Evolutionary conservation across 2,329 filamentous ascomycete genomes (phyloP), one percentile per base, ranked within the genome.

Genomic region (Calonectria pteridis): DNA sequence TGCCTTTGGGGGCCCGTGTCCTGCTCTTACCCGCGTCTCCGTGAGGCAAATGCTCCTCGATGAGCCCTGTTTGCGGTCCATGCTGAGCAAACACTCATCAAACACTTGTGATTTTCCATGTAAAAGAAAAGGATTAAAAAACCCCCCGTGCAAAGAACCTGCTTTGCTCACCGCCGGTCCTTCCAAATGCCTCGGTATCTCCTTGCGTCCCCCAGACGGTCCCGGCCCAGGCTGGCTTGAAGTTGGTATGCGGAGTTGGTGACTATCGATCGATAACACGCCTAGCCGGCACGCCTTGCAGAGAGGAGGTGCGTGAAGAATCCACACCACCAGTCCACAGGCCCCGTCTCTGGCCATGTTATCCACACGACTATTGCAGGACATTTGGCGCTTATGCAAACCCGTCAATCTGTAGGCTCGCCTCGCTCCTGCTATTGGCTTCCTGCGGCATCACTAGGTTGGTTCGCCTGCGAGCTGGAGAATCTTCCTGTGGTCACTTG

Each of bases 21-120:
- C 29, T 31, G 29, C 23, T 64, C 55, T 53, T 46, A 40, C 66
- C 50, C 51, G 65, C 64, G n/a, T 69, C 71, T 66, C 40, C 35
- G 26, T 33, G 20, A 46, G 66, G 58, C 58, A 50, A 31, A 33
- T 64, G 31, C 28, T 59, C 50, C 50, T 31, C 20, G 40, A 37
- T 9, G 31, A 28, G 11, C 50, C 40, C 26, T 31, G 66, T 49
- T 73, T 69, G 49, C 37, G 33, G 58, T 16, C 40, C 40, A 59
- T 29, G 62, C 16, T 33, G 26, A 66, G 66, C 71, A 73, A 73
- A 72, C 69, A 51, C 50, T 28, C 40, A 46, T 53, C 69, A 72
- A 72, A 73, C 71, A 62, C 37, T 43, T 40, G 35, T 53, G 37
- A 31, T 53, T 50, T 67, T 31, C 51, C 51, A 16, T 67, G 46